Percentiles rank a stretch among this genome's conserved stretches.
These are phyloP conservation scores for Trifolium pratense DNA, from an alignment of 306 rosid genomes.

Conservation along the genomic window DNA sequence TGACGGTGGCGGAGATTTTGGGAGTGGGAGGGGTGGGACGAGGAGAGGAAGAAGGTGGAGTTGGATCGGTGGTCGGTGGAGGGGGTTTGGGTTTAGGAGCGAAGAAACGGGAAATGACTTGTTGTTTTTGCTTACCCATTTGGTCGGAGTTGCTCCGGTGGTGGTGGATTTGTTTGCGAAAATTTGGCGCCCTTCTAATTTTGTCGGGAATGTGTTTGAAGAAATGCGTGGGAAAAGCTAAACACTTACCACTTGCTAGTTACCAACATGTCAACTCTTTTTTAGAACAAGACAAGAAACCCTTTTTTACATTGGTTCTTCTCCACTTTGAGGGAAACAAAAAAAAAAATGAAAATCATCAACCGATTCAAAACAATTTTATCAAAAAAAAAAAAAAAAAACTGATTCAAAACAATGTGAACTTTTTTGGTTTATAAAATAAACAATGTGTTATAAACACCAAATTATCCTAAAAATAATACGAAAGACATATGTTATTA, in stretches of 20 bases:
- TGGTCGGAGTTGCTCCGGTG: slow-evolving; percentile 1
- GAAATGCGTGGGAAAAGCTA: neutral
- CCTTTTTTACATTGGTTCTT: too few species aligned
- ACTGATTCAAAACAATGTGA: too few species aligned
- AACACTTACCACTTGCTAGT: neutral
- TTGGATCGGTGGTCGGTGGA: slow-evolving; percentile 38
- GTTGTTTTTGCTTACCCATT: slow-evolving; percentile 93
- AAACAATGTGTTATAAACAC: too few species aligned
- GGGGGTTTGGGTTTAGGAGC: slow-evolving; percentile 68
- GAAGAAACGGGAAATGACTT: slow-evolving; percentile 85
- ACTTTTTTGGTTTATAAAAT: too few species aligned
- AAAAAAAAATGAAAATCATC: too few species aligned
- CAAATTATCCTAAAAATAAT: too few species aligned
- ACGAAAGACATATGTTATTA: too few species aligned
- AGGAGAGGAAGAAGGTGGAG: slow-evolving; percentile 30
- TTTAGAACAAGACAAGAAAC: neutral
- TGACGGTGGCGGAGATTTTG: slow-evolving; percentile 77
- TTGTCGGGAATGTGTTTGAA: neutral
- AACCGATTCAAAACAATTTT: too few species aligned
- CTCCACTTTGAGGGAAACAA: too few species aligned
- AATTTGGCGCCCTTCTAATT: slow-evolving; percentile 57
- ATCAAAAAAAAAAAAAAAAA: too few species aligned
- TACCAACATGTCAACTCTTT: neutral
- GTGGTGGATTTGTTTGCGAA: neutral
- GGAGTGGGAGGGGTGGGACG: slow-evolving; percentile 60